Conservation (phyloP, 306 rosid genomes). For the Rubus parviflorus region DNA sequence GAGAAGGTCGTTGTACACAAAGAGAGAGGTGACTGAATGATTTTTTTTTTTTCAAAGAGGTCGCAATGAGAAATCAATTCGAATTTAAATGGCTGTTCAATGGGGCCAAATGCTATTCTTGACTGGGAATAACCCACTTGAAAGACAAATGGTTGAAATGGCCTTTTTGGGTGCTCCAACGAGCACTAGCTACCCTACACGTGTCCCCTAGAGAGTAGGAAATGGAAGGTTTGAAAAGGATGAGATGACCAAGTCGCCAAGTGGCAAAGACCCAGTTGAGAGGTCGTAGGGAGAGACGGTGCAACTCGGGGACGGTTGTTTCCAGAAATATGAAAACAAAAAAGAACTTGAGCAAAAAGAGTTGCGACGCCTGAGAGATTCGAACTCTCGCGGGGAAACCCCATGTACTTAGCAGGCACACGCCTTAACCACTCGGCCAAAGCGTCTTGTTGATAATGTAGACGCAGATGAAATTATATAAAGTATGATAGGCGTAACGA, state of each 20-base stretch:
- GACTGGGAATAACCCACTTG: not conserved
- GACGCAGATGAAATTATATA: too few species aligned
- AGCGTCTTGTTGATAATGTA: constrained; percentile 7
- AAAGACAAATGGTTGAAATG: not conserved
- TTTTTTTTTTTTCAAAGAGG: not conserved
- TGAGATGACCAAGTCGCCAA: constrained; percentile 1
- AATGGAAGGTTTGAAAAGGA: not conserved
- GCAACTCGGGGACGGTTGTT: constrained; percentile 15
- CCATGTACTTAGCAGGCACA: constrained; percentile 82
- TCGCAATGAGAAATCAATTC: not conserved
- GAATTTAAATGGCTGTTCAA: not conserved
- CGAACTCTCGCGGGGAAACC: constrained; percentile 68
- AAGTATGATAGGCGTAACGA: too few species aligned
- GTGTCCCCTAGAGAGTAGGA: not conserved
- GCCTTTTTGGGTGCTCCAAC: not conserved
- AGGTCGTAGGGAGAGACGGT: not conserved
- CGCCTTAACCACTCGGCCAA: constrained; percentile 91
- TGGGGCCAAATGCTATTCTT: not conserved
- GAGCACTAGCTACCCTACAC: not conserved
- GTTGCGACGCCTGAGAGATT: constrained; percentile 57
- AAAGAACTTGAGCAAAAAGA: too few species aligned
- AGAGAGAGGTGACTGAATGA: too few species aligned
- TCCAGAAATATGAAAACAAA: not conserved
- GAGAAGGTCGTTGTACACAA: not conserved
- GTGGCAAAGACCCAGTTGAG: not conserved